phyloP scores from a whole-genome alignment of 768 basidiomycete species.

The Macrolepiota fuliginosa region DNA sequence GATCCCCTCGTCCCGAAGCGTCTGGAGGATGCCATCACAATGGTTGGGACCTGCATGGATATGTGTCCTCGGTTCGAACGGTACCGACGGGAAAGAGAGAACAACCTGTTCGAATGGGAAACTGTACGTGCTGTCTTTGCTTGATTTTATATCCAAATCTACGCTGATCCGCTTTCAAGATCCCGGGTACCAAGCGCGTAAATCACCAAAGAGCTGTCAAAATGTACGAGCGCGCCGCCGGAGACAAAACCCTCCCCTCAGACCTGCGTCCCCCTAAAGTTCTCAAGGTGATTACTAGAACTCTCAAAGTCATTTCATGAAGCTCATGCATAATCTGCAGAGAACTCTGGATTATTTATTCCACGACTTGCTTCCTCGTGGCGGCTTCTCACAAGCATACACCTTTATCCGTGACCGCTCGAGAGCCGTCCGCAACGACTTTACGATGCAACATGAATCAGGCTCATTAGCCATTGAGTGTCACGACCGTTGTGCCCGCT shows the following conservation, averaged over 20 bases:
- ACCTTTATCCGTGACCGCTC: slow-evolving; percentile 92
- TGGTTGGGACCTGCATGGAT: slow-evolving; percentile 87
- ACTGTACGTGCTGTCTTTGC: slow-evolving; percentile 54
- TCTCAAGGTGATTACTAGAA: slow-evolving; percentile 55
- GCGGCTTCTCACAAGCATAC: slow-evolving; percentile 68
- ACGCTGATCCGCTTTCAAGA: slow-evolving; percentile 47
- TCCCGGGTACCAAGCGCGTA: slow-evolving; percentile 81
- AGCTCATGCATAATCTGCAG: slow-evolving; percentile 31
- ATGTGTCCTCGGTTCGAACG: slow-evolving; percentile 97
- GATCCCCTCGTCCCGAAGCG: slow-evolving; percentile 78
- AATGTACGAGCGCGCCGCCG: slow-evolving; percentile 91
- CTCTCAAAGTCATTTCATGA: background rate
- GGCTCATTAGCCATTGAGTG: slow-evolving; percentile 80
- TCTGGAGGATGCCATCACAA: slow-evolving; percentile 88
- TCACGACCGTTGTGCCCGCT: slow-evolving; percentile 91
- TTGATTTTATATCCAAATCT: slow-evolving; percentile 26
- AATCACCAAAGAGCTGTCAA: slow-evolving; percentile 90
- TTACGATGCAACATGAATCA: slow-evolving; percentile 87
- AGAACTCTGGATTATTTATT: slow-evolving; percentile 92
- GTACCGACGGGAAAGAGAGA: slow-evolving; percentile 86
- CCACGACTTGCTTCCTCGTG: slow-evolving; percentile 67
- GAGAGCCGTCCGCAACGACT: slow-evolving; percentile 87
- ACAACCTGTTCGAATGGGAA: slow-evolving; percentile 86
- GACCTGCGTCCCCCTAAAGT: slow-evolving; percentile 87
- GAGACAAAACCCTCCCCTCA: slow-evolving; percentile 87